Percentiles rank a stretch among this genome's conserved stretches.
Conservation (phyloP, 306 rosid species). For the Cicer arietinum region DNA sequence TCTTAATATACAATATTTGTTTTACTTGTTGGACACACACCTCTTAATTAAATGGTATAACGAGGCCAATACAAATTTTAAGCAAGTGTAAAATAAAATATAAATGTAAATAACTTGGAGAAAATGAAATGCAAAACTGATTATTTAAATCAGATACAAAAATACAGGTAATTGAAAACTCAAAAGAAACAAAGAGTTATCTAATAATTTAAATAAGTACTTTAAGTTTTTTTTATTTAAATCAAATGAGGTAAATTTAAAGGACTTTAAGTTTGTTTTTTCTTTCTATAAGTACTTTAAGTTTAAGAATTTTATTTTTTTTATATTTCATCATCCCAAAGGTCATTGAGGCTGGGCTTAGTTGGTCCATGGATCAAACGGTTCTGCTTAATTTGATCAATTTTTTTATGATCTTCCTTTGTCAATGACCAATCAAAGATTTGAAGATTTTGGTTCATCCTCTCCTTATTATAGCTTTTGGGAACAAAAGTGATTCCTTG, state of each 20-base stretch:
- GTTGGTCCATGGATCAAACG: neutral
- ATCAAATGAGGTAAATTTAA: neutral
- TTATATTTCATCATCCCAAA: conserved; percentile 40
- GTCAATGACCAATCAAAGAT: conserved; percentile 58
- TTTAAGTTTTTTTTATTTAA: no score
- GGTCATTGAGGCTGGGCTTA: conserved; percentile 34
- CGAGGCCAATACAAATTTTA: no score
- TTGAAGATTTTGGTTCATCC: conserved; percentile 55
- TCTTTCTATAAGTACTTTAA: no score
- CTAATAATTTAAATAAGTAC: no score
- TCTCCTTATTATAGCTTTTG: conserved; percentile 60
- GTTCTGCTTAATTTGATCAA: conserved; percentile 38
- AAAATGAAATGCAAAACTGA: neutral
- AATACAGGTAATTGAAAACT: neutral
- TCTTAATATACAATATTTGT: no score
- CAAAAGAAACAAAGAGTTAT: neutral
- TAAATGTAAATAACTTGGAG: neutral
- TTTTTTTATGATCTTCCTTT: conserved; percentile 45
- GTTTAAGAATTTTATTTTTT: no score
- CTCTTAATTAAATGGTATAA: no score
- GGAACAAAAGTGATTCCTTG: conserved; percentile 40
- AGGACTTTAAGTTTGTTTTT: neutral
- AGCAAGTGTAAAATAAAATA: neutral
- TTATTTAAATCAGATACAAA: neutral
- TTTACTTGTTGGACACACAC: no score